Evolutionary conservation across 108 stramenopile species (phyloP), one percentile per base, ranked within the genome.

Genomic region (Chaetoceros tenuissimus): DNA sequence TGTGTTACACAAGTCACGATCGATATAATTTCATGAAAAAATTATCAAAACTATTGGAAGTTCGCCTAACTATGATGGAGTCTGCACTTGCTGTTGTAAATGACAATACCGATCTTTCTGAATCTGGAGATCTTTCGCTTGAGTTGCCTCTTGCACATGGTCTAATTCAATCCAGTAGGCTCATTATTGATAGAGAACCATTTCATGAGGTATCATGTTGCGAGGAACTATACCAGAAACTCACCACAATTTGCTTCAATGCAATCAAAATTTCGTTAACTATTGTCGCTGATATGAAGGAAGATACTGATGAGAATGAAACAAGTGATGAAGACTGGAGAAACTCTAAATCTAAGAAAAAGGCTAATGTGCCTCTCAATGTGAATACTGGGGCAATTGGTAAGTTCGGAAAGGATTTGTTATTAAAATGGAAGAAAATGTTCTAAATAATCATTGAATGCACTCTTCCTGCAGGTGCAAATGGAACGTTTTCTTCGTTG

Each of bases 381-480:
- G 80, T 85, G 20, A 85, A 85, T 48, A 72, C 78, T 2, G 84
- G 84, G 0, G 79, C 79, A 3, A 73, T 85, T 24, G n/a, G n/a
- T n/a, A n/a, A n/a, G n/a, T n/a, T n/a, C n/a, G n/a, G n/a, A n/a
- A n/a, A n/a, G n/a, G n/a, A n/a, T n/a, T n/a, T n/a, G n/a, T n/a
- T n/a, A n/a, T n/a, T n/a, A n/a, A n/a, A n/a, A n/a, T n/a, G n/a
- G n/a, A n/a, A n/a, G n/a, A n/a, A n/a, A n/a, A n/a, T n/a, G n/a
- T n/a, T n/a, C n/a, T n/a, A n/a, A n/a, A n/a, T n/a, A n/a, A n/a
- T n/a, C n/a, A n/a, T n/a, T n/a, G n/a, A n/a, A n/a, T n/a, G n/a
- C n/a, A n/a, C n/a, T n/a, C n/a, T n/a, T n/a, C n/a, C n/a, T n/a
- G n/a, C n/a, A n/a, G 84, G 84, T 22, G 80, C 84, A 18, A 85